These are phyloP conservation scores for Murraya paniculata DNA, from an alignment of 345 rosid species.

Conservation along the genomic window DNA sequence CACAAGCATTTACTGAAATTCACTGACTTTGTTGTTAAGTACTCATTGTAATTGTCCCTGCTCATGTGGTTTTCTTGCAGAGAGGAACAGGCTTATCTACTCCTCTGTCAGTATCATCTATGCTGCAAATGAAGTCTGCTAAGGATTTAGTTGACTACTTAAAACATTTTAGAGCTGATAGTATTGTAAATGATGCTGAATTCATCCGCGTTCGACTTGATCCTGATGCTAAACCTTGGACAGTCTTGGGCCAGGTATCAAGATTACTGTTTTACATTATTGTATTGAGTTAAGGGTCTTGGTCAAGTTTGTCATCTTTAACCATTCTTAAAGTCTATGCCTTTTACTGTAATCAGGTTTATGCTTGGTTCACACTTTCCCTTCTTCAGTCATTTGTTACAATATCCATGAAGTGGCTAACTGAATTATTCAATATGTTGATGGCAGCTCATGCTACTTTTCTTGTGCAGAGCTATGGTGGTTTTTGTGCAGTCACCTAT, in stretches of 20 bases:
- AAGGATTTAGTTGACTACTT: conserved; percentile 59
- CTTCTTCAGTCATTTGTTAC: background rate
- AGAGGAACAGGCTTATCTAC: conserved; percentile 96
- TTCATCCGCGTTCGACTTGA: conserved; percentile 70
- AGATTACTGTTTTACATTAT: background rate
- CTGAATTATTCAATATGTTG: background rate
- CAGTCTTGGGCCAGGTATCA: conserved; percentile 80
- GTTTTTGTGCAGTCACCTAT: conserved; percentile 88
- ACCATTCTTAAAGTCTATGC: background rate
- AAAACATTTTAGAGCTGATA: conserved; percentile 79
- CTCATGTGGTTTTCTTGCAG: conserved; percentile 42
- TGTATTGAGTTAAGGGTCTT: background rate
- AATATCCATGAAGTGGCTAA: background rate
- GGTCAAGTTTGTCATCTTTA: background rate
- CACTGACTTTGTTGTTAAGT: background rate
- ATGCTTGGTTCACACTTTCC: background rate
- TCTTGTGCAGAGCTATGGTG: conserved; percentile 77
- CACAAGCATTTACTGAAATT: conserved; percentile 1
- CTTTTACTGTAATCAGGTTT: background rate
- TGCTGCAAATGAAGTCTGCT: conserved; percentile 74
- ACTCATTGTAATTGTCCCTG: background rate
- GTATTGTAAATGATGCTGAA: conserved; percentile 87
- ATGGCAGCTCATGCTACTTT: conserved; percentile 12
- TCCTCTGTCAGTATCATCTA: conserved; percentile 76
- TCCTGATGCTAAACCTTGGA: conserved; percentile 85